Evolutionary conservation across 495 filamentous ascomycete genomes (phyloP).

Genomic region (Annulohypoxylon moriforme): DNA sequence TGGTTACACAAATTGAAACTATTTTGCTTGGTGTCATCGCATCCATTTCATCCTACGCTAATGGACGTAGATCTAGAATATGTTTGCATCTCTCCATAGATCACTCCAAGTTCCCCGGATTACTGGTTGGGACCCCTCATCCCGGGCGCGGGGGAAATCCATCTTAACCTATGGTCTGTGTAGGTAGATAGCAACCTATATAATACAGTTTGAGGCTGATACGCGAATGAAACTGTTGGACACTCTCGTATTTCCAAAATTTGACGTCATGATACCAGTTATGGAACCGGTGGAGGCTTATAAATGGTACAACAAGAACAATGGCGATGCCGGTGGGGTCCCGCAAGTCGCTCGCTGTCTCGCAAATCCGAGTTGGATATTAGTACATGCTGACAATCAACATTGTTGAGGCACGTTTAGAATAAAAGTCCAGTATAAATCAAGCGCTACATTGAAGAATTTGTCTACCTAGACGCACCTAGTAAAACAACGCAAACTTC

Average conservation of each 20-base stretch:
- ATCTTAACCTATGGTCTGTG: no score
- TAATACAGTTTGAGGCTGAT: no score
- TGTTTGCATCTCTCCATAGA: neutral
- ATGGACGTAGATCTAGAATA: neutral
- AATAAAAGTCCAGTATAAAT: neutral
- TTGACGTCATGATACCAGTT: neutral
- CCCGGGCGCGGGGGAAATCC: no score
- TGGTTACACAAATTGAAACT: neutral
- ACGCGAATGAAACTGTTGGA: no score
- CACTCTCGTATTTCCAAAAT: no score
- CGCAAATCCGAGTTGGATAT: neutral
- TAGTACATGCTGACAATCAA: neutral
- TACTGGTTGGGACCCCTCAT: no score
- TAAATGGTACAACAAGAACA: neutral
- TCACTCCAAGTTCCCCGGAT: neutral
- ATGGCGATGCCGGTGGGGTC: constrained; percentile 4
- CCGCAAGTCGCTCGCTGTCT: no score
- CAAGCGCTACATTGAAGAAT: neutral
- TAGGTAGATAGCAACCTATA: no score
- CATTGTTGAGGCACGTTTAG: neutral
- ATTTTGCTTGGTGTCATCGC: neutral
- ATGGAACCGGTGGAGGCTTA: neutral
- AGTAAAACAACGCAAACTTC: no score
- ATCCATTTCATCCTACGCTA: neutral
- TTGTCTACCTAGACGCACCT: neutral